A percentile compares a stretch with the other conserved stretches of the same genome.
These are phyloP conservation scores for Rutstroemia sp. DNA, from an alignment of 2,329 filamentous ascomycete species.

Conservation along the genomic window DNA sequence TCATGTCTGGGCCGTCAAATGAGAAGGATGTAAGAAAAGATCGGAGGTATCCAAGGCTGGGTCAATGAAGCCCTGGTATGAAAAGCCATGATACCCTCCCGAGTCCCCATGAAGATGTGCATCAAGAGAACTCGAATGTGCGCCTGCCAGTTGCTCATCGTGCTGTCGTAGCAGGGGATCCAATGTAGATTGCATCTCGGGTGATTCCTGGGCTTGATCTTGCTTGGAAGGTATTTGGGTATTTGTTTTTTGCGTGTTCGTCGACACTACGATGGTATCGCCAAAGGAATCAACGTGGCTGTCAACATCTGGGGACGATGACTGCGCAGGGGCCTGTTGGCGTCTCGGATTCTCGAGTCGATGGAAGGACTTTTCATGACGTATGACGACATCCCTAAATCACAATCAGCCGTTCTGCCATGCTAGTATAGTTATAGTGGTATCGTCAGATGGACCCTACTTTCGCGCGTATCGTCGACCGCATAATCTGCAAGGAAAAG, in stretches of 20 bases:
- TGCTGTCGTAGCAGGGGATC: slow-evolving; percentile 8
- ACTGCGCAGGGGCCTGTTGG: not conserved
- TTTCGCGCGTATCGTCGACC: slow-evolving; percentile 10
- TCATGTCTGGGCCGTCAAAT: slow-evolving; percentile 4
- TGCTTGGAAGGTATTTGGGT: not conserved
- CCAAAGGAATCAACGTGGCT: not conserved
- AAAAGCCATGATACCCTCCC: not conserved
- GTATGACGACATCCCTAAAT: slow-evolving; percentile 10
- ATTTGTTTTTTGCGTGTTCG: not conserved
- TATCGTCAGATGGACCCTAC: slow-evolving; percentile 1
- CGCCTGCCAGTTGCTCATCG: slow-evolving; percentile 5
- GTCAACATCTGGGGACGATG: slow-evolving; percentile 6
- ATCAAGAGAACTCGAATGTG: not conserved
- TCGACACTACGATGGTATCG: slow-evolving; percentile 1
- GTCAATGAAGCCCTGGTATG: slow-evolving; percentile 7
- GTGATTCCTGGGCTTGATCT: not conserved
- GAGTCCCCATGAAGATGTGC: slow-evolving; percentile 2
- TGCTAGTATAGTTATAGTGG: too few species aligned
- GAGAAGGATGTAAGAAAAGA: slow-evolving; percentile 3
- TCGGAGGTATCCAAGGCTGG: slow-evolving; percentile 5
- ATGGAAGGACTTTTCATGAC: slow-evolving; percentile 11
- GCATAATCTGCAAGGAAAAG: slow-evolving; percentile 8
- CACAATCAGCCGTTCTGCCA: not conserved
- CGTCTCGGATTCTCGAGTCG: slow-evolving; percentile 7
- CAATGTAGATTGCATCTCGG: slow-evolving; percentile 8